phyloP scores from a whole-genome alignment of 2,329 filamentous ascomycete species.

The Nemania serpens region DNA sequence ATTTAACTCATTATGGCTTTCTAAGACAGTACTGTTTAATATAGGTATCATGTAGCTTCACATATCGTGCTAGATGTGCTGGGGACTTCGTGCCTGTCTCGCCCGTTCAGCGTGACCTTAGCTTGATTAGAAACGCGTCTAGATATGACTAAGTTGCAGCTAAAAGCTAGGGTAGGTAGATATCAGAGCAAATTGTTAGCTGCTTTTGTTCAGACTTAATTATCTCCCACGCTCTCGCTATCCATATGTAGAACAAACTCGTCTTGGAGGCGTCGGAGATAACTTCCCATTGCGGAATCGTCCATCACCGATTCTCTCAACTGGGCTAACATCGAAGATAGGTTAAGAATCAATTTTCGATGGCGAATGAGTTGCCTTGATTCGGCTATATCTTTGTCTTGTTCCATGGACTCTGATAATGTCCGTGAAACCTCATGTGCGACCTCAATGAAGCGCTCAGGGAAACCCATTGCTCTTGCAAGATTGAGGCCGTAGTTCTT shows the following conservation, averaged over 20 bases:
- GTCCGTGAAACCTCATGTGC: conserved; percentile 69
- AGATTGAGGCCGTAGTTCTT: conserved; percentile 84
- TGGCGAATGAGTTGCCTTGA: conserved; percentile 64
- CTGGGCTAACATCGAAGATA: conserved; percentile 74
- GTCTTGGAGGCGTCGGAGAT: conserved; percentile 69
- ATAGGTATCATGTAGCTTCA: too few relatives aligned
- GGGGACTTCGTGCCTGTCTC: too few relatives aligned
- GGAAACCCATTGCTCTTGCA: conserved; percentile 75
- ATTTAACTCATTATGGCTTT: too few relatives aligned
- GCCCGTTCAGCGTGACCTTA: too few relatives aligned
- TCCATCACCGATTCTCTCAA: conserved; percentile 68
- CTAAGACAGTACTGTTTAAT: too few relatives aligned
- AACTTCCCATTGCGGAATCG: conserved; percentile 63
- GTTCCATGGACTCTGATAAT: conserved; percentile 62
- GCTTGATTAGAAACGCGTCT: background rate
- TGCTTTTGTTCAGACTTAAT: background rate
- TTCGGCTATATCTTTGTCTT: conserved; percentile 62
- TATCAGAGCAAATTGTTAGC: background rate
- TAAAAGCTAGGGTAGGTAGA: background rate
- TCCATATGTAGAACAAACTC: conserved; percentile 78
- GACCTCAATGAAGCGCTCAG: conserved; percentile 65
- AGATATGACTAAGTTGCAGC: background rate
- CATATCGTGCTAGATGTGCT: too few relatives aligned
- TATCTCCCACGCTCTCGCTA: conserved; percentile 34
- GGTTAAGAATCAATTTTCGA: conserved; percentile 72